These are phyloP conservation scores for Oropetium thomaeum DNA, from an alignment of 176 grass and related monocot species.

Conservation along the genomic window DNA sequence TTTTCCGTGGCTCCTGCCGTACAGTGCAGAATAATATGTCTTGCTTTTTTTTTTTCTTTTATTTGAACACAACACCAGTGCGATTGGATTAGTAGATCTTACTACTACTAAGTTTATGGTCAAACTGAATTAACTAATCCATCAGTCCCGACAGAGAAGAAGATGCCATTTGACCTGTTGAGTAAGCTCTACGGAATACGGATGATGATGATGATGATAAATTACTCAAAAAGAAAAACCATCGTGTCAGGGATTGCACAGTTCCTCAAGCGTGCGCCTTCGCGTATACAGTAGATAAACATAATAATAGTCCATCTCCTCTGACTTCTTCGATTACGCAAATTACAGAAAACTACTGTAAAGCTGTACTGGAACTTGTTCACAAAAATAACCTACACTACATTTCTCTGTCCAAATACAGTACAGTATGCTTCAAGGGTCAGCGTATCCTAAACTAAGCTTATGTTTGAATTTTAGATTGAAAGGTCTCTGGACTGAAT, in stretches of 20 bases:
- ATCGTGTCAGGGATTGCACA: neutral
- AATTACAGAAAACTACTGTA: too few species aligned
- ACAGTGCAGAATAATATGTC: neutral
- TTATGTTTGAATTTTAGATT: too few species aligned
- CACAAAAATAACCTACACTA: too few species aligned
- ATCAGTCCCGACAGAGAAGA: neutral
- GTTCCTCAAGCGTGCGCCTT: neutral
- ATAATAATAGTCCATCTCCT: neutral
- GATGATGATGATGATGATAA: neutral
- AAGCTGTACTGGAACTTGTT: too few species aligned
- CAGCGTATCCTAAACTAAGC: too few species aligned
- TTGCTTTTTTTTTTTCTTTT: neutral
- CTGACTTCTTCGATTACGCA: neutral
- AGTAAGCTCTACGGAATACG: neutral
- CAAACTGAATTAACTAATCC: neutral
- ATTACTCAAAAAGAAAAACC: neutral
- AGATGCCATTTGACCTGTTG: neutral
- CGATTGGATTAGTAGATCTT: neutral
- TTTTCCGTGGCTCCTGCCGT: neutral
- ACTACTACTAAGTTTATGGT: too few species aligned
- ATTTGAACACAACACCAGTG: neutral
- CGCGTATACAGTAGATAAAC: neutral
- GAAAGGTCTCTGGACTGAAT: too few species aligned
- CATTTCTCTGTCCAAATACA: too few species aligned
- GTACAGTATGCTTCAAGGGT: too few species aligned